Conservation (phyloP, 805 yeast species). For the Ogataea nonfermentans region DNA sequence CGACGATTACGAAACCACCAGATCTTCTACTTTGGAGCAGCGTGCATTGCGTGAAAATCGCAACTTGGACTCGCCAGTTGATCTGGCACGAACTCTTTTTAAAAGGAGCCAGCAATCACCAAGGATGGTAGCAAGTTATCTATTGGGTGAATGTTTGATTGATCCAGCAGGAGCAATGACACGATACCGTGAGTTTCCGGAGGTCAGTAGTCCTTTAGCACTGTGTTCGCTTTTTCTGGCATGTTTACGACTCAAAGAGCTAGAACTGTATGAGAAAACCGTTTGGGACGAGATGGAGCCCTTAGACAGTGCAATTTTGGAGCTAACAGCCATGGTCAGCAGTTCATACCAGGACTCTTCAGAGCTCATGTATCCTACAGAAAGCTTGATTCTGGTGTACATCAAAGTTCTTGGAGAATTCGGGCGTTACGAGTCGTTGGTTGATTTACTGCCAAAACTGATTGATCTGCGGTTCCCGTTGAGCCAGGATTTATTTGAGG, state of each 20-base stretch:
- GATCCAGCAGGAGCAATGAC: conserved; percentile 32
- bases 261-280: conserved; percentile 9
- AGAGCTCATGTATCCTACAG: conserved; percentile 43
- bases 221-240: conserved; percentile 49
- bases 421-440: conserved; percentile 55
- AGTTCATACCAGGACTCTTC: conserved; percentile 33
- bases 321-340: conserved; percentile 46
- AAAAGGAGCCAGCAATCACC: conserved; percentile 13
- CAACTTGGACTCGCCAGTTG: conserved; percentile 18
- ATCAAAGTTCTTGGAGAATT: conserved; percentile 48
- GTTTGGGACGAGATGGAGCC: conserved; percentile 60
- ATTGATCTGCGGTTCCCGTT: conserved; percentile 39
- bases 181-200: conserved; percentile 25
- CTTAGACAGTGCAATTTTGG: conserved; percentile 57
- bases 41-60: conserved; percentile 2
- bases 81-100: conserved; percentile 28
- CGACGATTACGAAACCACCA: conserved; percentile 14
- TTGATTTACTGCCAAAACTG: conserved; percentile 50
- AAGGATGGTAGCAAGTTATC: conserved; percentile 24
- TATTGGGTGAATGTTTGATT: conserved; percentile 35
- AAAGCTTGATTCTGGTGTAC: conserved; percentile 50
- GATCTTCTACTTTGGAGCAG: conserved; percentile 6
- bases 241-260: conserved; percentile 34
- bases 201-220: conserved; percentile 24
- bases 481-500: conserved; percentile 19